A percentile compares a stretch with the other conserved stretches of the same genome.
phyloP scores from a whole-genome alignment of 2,329 filamentous ascomycete genomes.

The Microascus cirrosus region DNA sequence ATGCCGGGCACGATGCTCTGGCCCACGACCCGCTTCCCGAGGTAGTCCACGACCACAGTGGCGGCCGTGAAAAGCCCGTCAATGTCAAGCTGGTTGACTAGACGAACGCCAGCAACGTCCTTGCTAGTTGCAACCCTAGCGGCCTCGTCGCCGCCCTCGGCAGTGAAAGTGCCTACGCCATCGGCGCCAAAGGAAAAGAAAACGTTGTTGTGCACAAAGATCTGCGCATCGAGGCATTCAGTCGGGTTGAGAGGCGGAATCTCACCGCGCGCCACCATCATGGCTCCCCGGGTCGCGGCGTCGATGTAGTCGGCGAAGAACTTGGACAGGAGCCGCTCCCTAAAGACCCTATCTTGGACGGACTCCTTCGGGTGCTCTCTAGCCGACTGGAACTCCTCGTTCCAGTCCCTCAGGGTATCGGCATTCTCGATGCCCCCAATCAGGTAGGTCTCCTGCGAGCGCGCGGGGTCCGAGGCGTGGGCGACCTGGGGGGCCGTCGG shows the following conservation, averaged over 20 bases:
- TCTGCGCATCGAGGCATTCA: conserved; percentile 84
- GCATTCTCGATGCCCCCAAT: conserved; percentile 86
- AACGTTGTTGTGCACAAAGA: conserved; percentile 99
- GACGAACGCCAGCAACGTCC: conserved; percentile 85
- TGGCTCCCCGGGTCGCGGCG: conserved; percentile 81
- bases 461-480: conserved; percentile 74
- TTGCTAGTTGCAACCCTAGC: conserved; percentile 93
- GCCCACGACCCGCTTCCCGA: conserved; percentile 92
- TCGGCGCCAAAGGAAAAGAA: conserved; percentile 99
- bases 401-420: conserved; percentile 94
- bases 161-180: conserved; percentile 92
- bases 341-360: conserved; percentile 91
- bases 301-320: conserved; percentile 97
- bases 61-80: conserved; percentile 89
- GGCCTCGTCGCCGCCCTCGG: conserved; percentile 92
- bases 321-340: conserved; percentile 87
- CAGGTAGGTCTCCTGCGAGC: conserved; percentile 86
- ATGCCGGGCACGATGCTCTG: conserved; percentile 98
- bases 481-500: conserved; percentile 50
- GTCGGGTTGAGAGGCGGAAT: conserved; percentile 91
- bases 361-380: conserved; percentile 87
- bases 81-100: conserved; percentile 96
- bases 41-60: conserved; percentile 91
- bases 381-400: conserved; percentile 96
- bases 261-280: conserved; percentile 85